These are phyloP conservation scores for Boletellus ananas DNA, from an alignment of 768 basidiomycete species.

Conservation along the genomic window DNA sequence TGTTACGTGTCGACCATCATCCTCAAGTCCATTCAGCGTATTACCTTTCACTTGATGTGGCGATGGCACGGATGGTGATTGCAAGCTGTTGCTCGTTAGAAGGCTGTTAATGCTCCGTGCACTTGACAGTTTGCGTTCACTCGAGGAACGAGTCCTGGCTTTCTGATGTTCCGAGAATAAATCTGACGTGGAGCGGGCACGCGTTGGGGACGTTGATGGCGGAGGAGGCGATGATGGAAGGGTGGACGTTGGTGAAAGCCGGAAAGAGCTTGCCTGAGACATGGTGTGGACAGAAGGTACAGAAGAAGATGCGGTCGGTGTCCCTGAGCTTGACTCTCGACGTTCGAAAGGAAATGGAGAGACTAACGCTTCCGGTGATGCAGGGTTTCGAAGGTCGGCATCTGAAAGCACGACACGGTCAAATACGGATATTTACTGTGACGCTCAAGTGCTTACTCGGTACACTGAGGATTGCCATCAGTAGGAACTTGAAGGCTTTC, in stretches of 20 bases:
- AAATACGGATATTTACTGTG: slow-evolving; percentile 1
- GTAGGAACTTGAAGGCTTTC: slow-evolving; percentile 67
- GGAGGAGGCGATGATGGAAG: slow-evolving; percentile 38
- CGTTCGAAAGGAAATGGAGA: slow-evolving; percentile 55
- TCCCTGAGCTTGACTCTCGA: slow-evolving; percentile 43
- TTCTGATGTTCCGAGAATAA: slow-evolving; percentile 42
- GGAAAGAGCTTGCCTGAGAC: slow-evolving; percentile 29
- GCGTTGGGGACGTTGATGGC: slow-evolving; percentile 45
- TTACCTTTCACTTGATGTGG: slow-evolving; percentile 14
- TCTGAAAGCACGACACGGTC: slow-evolving; percentile 28
- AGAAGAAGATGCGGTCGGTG: slow-evolving; percentile 48
- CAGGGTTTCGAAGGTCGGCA: slow-evolving; percentile 60
- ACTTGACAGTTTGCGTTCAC: slow-evolving; percentile 30
- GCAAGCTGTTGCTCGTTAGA: slow-evolving; percentile 16
- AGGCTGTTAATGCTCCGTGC: slow-evolving; percentile 28
- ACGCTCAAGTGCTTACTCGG: slow-evolving; percentile 26
- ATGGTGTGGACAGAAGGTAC: slow-evolving; percentile 31
- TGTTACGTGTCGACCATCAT: slow-evolving; percentile 22
- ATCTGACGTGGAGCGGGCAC: slow-evolving; percentile 55
- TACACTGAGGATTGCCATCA: slow-evolving; percentile 58
- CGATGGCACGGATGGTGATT: slow-evolving; percentile 13
- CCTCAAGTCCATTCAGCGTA: slow-evolving; percentile 17
- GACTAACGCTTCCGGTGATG: slow-evolving; percentile 58
- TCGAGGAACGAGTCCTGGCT: slow-evolving; percentile 24
- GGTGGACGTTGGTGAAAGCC: slow-evolving; percentile 32